These are phyloP conservation scores for Solanum appendiculatum DNA, from an alignment of 257 asterid species.

Conservation along the genomic window DNA sequence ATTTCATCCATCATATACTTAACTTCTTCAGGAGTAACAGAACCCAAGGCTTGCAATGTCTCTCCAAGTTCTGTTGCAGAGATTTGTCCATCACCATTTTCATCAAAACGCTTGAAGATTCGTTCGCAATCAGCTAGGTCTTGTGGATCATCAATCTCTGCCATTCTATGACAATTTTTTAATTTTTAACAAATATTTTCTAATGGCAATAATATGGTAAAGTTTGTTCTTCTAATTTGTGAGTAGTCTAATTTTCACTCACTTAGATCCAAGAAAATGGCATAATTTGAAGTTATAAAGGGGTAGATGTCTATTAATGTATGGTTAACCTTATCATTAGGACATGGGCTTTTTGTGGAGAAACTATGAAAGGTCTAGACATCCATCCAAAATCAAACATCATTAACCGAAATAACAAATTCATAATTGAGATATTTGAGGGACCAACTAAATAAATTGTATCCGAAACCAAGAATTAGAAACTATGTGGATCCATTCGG, in stretches of 20 bases:
- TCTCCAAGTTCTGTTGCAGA: conserved; percentile 72
- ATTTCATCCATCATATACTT: conserved; percentile 76
- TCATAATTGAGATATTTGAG: background rate
- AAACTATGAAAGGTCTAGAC: background rate
- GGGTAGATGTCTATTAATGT: background rate
- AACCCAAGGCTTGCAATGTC: conserved; percentile 58
- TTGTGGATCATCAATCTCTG: conserved; percentile 37
- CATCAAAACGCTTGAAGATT: conserved; percentile 73
- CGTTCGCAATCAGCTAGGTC: conserved; percentile 61
- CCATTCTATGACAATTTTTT: conserved; percentile 22
- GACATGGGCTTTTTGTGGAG: background rate
- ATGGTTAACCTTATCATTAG: background rate
- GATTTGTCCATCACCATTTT: conserved; percentile 78
- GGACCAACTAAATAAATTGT: background rate
- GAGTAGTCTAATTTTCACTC: background rate
- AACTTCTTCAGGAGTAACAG: conserved; percentile 58
- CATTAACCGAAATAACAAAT: background rate
- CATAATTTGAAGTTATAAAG: background rate
- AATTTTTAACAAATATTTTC: background rate
- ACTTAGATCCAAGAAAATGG: background rate
- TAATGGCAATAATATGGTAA: background rate
- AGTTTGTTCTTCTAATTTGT: background rate
- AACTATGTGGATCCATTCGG: background rate
- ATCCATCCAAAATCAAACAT: background rate
- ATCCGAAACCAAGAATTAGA: background rate